phyloP scores from a whole-genome alignment of 2,329 filamentous ascomycete species.

The Talaromyces sp. region DNA sequence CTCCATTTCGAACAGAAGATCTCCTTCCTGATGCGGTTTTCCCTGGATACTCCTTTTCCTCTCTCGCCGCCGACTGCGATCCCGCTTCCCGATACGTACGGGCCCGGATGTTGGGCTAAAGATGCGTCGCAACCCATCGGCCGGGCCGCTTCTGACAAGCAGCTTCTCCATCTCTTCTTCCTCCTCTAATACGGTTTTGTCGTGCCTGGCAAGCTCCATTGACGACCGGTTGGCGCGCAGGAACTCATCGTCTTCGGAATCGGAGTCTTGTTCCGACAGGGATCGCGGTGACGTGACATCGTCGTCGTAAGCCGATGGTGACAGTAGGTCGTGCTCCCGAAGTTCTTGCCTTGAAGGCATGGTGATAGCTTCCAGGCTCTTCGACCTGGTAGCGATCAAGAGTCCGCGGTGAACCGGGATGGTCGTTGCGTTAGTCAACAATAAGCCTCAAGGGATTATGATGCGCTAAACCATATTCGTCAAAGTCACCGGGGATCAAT shows the following conservation, averaged over 20 bases:
- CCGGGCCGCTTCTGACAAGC: constrained; percentile 37
- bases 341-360: constrained; percentile 19
- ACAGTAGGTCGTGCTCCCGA: constrained; percentile 50
- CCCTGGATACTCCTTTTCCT: constrained; percentile 43
- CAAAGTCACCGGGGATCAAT: too few relatives aligned
- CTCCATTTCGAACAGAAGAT: constrained; percentile 87
- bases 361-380: background rate
- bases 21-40: constrained; percentile 60
- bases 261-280: constrained; percentile 62
- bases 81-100: constrained; percentile 46
- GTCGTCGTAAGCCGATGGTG: constrained; percentile 61
- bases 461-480: background rate
- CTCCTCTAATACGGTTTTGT: constrained; percentile 66
- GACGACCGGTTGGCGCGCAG: constrained; percentile 62
- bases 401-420: background rate
- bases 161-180: constrained; percentile 59
- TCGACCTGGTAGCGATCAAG: background rate
- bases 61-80: constrained; percentile 50
- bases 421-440: background rate
- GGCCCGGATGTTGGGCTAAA: constrained; percentile 43
- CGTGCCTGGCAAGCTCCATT: constrained; percentile 63
- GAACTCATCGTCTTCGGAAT: constrained; percentile 70
- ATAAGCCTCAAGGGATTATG: background rate
- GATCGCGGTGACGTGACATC: constrained; percentile 63
- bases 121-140: constrained; percentile 36